Conservation (phyloP, 306 rosid genomes). For the Sindora glabra region DNA sequence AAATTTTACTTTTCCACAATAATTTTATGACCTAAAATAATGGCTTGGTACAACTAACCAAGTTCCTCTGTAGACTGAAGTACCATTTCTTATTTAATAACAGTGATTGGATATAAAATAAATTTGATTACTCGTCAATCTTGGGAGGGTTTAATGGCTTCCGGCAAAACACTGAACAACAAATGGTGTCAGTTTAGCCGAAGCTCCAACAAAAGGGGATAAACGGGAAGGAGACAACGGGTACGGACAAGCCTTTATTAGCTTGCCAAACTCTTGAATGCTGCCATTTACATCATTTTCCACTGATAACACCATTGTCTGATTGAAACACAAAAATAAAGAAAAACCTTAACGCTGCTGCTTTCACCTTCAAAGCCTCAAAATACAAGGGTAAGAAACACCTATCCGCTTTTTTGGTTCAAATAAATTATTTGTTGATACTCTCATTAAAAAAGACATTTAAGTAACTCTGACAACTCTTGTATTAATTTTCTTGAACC, state of each 20-base stretch:
- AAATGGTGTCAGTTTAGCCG: background rate
- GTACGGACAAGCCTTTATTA: constrained; percentile 8
- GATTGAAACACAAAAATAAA: background rate
- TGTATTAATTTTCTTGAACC: background rate
- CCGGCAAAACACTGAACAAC: too few relatives aligned
- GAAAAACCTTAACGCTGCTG: background rate
- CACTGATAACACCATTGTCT: constrained; percentile 12
- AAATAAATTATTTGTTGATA: constrained; percentile 13
- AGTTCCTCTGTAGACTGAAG: too few relatives aligned
- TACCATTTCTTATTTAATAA: too few relatives aligned
- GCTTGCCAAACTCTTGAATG: background rate
- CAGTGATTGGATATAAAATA: too few relatives aligned
- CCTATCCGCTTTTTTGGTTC: background rate
- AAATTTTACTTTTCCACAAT: too few relatives aligned
- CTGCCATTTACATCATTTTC: constrained; percentile 9
- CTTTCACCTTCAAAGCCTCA: background rate
- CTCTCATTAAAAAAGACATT: background rate
- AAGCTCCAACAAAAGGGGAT: background rate
- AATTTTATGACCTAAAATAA: too few relatives aligned
- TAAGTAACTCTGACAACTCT: background rate
- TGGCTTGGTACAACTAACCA: too few relatives aligned
- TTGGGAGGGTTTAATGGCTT: too few relatives aligned
- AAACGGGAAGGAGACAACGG: constrained; percentile 12
- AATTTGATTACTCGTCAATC: too few relatives aligned
- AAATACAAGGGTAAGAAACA: background rate